Base-by-base conservation (phyloP, 768 basidiomycete species). In the Auricularia sp. region DNA sequence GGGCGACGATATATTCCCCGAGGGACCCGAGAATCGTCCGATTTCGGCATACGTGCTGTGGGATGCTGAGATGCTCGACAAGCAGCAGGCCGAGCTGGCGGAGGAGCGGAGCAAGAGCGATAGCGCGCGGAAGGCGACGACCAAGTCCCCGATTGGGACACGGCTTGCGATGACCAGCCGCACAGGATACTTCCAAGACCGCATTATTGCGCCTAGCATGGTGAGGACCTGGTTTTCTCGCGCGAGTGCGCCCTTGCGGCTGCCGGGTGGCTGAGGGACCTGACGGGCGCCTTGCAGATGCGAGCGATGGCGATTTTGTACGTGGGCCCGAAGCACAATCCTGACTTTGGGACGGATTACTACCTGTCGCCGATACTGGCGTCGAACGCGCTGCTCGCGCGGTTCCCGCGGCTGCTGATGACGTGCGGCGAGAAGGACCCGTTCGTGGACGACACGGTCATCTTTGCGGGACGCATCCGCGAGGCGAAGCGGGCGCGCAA, bases 291-390 rank as follows among this genome's bases (percentile, higher is more conserved):
- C 42, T 65, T 54, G n/a, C 70, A 98, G 96, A 98, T 98, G 93
- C 91, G 97, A 42, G 95, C 96, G 0, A 99, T 99, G 97, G 96
- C 96, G 3, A 95, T 97, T 72, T 77, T 96, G 68, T 97, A 97
- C 77, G 89, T 99, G 66, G 96, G 96, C 1, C 96, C 97, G 1
- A 85, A 91, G 71, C 88, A 87, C 62, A 90, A 93, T 73, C 97
- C 97, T 6, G 94, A 98, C 75, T 95, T 99, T 73, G 84, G 86
- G 64, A 89, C 89, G 18, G 95, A 99, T 79, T 98, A 98, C 76
- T 88, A 92, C 77, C 86, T 99, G 69, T 98, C 96, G 18, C 97
- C 97, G 1, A 90, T 99, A 70, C 83, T 98, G 62, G 85, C 95
- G 6, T 96, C 96, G 3, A 79, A 81, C 61, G 79, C 84, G 63